Base-by-base conservation (phyloP, 208 protist species). In the Leishmania tropica region DNA sequence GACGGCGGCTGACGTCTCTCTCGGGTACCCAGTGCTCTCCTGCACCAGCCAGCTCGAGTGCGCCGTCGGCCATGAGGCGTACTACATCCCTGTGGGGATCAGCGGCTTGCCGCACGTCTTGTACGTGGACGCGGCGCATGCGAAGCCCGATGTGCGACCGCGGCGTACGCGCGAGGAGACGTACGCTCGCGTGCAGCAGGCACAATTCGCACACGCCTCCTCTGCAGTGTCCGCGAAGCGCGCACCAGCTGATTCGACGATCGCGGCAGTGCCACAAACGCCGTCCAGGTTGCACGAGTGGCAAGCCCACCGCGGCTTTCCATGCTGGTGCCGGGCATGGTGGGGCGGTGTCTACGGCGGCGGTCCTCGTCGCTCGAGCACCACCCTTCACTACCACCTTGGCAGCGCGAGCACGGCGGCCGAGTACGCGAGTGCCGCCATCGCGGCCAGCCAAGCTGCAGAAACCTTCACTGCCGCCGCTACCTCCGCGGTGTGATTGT, bases 271-370 rank as follows among this genome's bases (percentile, higher is more conserved):
- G 31, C 35, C 48, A 42, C 42, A 53, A 31, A 4, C 42, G 28
- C 19, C 65, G 47, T 51, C 79, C 19, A 56, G 74, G 45, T 72
- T 84, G 80, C 72, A 76, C 35, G 31, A n/a, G 28, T 81, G 71
- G 85, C 83, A 79, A 42, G 42, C 31, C 47, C n/a, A 73, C 37
- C 71, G 83, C 64, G 83, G 79, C 21, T 48, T 84, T 24, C 88
- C 86, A 40, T 83, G 81, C 40, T 95, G 85, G 85, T 81, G 81
- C 70, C 83, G 78, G 45, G 78, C 79, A 67, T 89, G 87, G 86
- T 95, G 92, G 92, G 89, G 92, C 45, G 76, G 88, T 17, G 87
- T 90, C 17, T 93, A 91, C 71, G 92, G 92, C 40, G 89, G 87
- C 51, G 37, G 47, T 2, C 80, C 80, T 24, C 40, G 28, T 53